Conservation (phyloP, 139 green algal species). For the Tetradesmus obliquus region DNA sequence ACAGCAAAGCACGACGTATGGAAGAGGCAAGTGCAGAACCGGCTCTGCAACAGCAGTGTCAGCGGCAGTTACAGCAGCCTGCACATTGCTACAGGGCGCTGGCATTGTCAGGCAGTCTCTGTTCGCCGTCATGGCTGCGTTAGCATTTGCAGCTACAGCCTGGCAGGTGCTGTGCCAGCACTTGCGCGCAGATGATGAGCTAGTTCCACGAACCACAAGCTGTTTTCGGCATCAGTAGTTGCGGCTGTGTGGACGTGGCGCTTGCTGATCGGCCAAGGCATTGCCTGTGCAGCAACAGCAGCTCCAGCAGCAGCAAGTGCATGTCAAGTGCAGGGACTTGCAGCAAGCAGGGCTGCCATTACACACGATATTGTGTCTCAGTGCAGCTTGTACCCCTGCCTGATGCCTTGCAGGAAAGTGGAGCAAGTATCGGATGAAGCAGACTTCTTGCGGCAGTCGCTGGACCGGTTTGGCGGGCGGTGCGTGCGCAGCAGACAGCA, state of each 20-base stretch:
- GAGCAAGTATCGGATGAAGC: conserved; percentile 87
- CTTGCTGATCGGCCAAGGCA: not conserved
- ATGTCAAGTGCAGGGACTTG: not conserved
- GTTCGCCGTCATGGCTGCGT: no score
- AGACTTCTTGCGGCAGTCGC: conserved; percentile 57
- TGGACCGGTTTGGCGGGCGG: conserved; percentile 56
- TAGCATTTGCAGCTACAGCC: not conserved
- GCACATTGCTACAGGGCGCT: no score
- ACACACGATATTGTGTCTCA: not conserved
- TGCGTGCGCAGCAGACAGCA: not conserved
- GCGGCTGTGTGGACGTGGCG: no score
- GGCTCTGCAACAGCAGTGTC: not conserved
- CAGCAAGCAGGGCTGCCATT: not conserved
- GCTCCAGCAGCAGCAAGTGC: not conserved
- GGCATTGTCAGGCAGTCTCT: no score
- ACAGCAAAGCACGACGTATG: conserved; percentile 76
- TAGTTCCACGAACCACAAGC: not conserved
- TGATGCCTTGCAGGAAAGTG: conserved; percentile 76
- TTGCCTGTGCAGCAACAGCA: not conserved
- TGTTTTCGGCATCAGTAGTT: not conserved
- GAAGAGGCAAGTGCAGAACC: conserved; percentile 62
- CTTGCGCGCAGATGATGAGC: not conserved
- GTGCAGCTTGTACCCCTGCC: not conserved
- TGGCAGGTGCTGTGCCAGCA: not conserved
- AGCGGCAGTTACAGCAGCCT: not conserved